Evolutionary conservation across 768 basidiomycete species (phyloP).

Genomic region (Boletus speciosus): DNA sequence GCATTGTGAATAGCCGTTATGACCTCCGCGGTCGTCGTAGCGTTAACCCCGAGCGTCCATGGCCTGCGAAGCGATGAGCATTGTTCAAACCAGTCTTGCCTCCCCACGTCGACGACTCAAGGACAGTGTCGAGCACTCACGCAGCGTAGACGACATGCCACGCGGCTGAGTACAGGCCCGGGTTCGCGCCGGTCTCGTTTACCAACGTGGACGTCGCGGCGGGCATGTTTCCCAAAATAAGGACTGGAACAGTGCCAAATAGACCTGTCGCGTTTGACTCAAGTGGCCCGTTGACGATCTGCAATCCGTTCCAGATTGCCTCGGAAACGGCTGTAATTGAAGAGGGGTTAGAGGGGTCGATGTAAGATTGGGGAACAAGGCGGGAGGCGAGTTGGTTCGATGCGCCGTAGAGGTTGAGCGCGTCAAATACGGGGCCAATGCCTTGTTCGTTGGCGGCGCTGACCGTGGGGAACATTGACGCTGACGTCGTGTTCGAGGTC

Average conservation of each 20-base stretch:
- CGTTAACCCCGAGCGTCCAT: conserved; percentile 13
- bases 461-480: conserved; percentile 13
- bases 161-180: conserved; percentile 7
- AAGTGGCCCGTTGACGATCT: conserved; percentile 10
- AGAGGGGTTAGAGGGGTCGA: conserved; percentile 8
- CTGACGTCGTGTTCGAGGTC: conserved; percentile 12
- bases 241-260: neutral
- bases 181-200: conserved; percentile 17
- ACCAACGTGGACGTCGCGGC: neutral
- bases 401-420: conserved; percentile 7
- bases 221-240: conserved; percentile 10
- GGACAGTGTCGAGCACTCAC: conserved; percentile 4
- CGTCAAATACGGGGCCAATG: conserved; percentile 15
- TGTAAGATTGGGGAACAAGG: conserved; percentile 14
- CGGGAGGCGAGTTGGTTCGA: conserved; percentile 18
- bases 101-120: neutral
- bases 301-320: conserved; percentile 20
- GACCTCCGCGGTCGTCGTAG: neutral
- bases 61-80: neutral
- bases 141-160: conserved; percentile 15
- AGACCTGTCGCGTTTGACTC: neutral
- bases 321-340: conserved; percentile 11
- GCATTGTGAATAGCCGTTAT: conserved; percentile 7
- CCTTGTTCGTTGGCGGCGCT: conserved; percentile 1
- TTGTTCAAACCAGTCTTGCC: too few relatives aligned